Base-by-base conservation (phyloP, 495 filamentous ascomycete genomes). In the Aspergillus funiculosus region DNA sequence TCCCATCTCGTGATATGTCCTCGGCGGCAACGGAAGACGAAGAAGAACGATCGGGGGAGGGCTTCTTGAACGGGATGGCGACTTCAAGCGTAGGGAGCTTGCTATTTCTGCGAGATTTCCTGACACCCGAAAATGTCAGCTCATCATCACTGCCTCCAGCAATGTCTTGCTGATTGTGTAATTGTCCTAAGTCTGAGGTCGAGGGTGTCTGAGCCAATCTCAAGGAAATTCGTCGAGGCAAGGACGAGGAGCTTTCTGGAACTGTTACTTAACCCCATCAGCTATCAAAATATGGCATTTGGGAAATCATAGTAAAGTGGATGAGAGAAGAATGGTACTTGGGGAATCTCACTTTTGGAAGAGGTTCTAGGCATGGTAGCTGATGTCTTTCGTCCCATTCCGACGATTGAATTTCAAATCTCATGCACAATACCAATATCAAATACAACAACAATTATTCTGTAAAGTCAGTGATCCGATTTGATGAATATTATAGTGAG, bases 1-100 rank as follows among this genome's bases (percentile, higher is more conserved):
- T 78, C 1, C 74, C 75, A 28, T 74, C 68, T 34, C 54, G 29
- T 20, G 62, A 70, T 35, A 7, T 46, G 47, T 42, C 58, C 3
- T 59, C 67, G 14, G 58, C 17, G 3, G 71, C 40, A 65, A 21
- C 66, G 61, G 47, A 56, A 54, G 50, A 52, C 37, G 61, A 52
- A 18, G 54, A 46, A 15, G 60, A 61, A 17, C 57, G 56, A 17
- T 48, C 51, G 0, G 62, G 37, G 10, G 61, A 56, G 5, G 32
- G 37, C 31, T 54, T 53, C 25, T 60, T 68, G 18, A 56, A 18
- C 1, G 74, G 66, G 8, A 77, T 66, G 1, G 70, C 64, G 20
- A 77, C 71, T 45, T 68, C 60, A 19, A 69, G 13, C 8, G 48
- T 28, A 8, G 41, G 10, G 2, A 30, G 15, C 5, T 25, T 42